A percentile compares a stretch with the other conserved stretches of the same genome.
These are phyloP conservation scores for Neurospora sp. DNA, from an alignment of 2,329 filamentous ascomycete genomes.

Conservation along the genomic window DNA sequence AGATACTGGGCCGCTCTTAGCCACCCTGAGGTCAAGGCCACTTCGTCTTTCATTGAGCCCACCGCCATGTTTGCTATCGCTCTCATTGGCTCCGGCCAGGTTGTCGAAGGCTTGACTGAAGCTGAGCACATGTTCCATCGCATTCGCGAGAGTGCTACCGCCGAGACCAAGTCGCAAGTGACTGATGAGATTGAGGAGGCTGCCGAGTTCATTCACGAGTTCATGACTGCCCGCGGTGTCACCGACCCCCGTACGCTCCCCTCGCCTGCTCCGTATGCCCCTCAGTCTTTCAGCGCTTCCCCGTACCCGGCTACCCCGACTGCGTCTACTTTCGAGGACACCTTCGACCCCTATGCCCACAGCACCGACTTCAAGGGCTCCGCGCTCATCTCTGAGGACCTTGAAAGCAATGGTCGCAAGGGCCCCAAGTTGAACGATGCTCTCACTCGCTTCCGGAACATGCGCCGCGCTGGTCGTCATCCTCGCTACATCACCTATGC, in stretches of 20 bases:
- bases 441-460: constrained; percentile 77
- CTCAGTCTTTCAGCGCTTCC: constrained; percentile 39
- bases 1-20: constrained; percentile 72
- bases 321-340: constrained; percentile 59
- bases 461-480: constrained; percentile 82
- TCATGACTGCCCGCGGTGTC: constrained; percentile 47
- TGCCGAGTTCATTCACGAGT: constrained; percentile 55
- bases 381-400: constrained; percentile 76
- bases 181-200: constrained; percentile 81
- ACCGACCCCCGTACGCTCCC: constrained; percentile 43
- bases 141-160: constrained; percentile 52
- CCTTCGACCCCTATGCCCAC: constrained; percentile 81
- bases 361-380: constrained; percentile 92
- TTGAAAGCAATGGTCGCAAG: constrained; percentile 71
- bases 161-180: constrained; percentile 41
- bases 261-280: constrained; percentile 34
- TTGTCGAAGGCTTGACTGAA: constrained; percentile 70
- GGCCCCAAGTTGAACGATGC: constrained; percentile 70
- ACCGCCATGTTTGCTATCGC: constrained; percentile 85
- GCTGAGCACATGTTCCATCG: constrained; percentile 80
- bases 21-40: constrained; percentile 48
- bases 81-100: constrained; percentile 73
- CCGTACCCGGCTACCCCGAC: constrained; percentile 45
- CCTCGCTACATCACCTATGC: constrained; percentile 94
- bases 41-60: constrained; percentile 67